These are phyloP conservation scores for Rhizopogon rudus DNA, from an alignment of 768 basidiomycete genomes.

Conservation along the genomic window DNA sequence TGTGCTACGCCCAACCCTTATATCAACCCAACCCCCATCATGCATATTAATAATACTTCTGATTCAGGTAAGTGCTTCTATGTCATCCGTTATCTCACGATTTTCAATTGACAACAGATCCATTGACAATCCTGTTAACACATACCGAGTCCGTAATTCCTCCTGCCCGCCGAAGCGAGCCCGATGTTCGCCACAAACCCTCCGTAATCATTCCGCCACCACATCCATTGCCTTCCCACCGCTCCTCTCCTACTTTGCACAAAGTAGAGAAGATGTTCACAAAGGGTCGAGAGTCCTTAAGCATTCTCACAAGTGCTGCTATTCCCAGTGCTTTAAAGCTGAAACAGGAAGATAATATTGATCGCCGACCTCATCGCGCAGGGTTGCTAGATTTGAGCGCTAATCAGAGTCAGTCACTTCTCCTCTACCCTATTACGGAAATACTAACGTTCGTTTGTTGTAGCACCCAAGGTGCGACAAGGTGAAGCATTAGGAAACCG, in stretches of 20 bases:
- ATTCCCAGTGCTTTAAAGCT: constrained; percentile 5
- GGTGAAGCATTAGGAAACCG: constrained; percentile 1
- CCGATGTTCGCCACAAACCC: not conserved
- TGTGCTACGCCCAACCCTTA: constrained; percentile 27
- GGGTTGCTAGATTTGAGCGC: constrained; percentile 6
- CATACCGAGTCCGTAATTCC: not conserved
- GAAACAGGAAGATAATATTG: constrained; percentile 7
- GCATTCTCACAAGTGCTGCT: constrained; percentile 20
- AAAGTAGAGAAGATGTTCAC: constrained; percentile 30
- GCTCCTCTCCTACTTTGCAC: constrained; percentile 22
- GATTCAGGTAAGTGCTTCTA: constrained; percentile 11
- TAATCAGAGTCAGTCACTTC: constrained; percentile 17
- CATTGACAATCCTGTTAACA: not conserved
- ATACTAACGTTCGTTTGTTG: not conserved
- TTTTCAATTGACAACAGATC: not conserved
- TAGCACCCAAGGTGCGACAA: constrained; percentile 16
- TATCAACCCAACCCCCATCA: constrained; percentile 31
- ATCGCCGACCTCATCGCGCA: constrained; percentile 11
- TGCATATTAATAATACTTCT: constrained; percentile 6
- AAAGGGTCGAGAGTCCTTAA: constrained; percentile 25
- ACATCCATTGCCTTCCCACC: constrained; percentile 1
- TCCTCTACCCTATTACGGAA: not conserved
- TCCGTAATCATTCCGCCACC: not conserved
- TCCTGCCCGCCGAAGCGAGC: not conserved
- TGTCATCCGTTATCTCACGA: not conserved